Percentiles rank a stretch among this genome's conserved stretches.
phyloP scores from a whole-genome alignment of 2,329 filamentous ascomycete species.

The Cladosporium sp. region DNA sequence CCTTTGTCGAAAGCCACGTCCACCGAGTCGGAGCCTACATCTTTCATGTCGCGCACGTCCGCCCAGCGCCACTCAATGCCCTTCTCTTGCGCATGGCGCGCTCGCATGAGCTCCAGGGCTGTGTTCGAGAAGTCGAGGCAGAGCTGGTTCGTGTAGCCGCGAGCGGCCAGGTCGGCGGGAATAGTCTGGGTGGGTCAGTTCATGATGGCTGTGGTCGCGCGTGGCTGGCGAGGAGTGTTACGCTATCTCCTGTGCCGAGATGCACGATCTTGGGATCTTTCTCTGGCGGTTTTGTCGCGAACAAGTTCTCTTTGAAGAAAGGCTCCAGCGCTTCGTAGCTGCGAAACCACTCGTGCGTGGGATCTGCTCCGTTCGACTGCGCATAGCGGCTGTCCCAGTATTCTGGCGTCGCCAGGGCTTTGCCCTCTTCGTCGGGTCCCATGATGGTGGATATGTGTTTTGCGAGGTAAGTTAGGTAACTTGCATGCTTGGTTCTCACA shows the following conservation, averaged over 20 bases:
- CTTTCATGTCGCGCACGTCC: slow-evolving; percentile 51
- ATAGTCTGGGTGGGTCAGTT: slow-evolving; percentile 40
- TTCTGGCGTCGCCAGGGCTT: slow-evolving; percentile 37
- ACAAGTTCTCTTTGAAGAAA: slow-evolving; percentile 46
- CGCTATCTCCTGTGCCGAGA: slow-evolving; percentile 56
- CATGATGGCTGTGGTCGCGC: neutral
- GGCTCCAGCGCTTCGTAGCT: slow-evolving; percentile 45
- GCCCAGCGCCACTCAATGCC: slow-evolving; percentile 48
- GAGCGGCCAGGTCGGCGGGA: slow-evolving; percentile 44
- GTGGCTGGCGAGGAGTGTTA: slow-evolving; percentile 23
- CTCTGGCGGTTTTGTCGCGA: slow-evolving; percentile 28
- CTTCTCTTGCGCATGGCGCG: slow-evolving; percentile 35
- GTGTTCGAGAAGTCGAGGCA: slow-evolving; percentile 55
- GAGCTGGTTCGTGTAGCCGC: slow-evolving; percentile 50
- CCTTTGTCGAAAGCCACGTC: slow-evolving; percentile 50
- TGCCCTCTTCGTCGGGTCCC: slow-evolving; percentile 25
- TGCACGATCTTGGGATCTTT: slow-evolving; percentile 49
- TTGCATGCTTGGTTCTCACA: neutral
- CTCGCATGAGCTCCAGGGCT: slow-evolving; percentile 51
- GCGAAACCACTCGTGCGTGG: slow-evolving; percentile 54
- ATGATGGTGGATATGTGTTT: slow-evolving; percentile 2
- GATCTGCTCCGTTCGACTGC: slow-evolving; percentile 34
- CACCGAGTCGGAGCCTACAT: slow-evolving; percentile 32
- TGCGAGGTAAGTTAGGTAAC: neutral
- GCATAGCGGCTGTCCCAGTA: slow-evolving; percentile 52